phyloP scores from a whole-genome alignment of 2,329 filamentous ascomycete genomes.

The Helminthosporium solani region DNA sequence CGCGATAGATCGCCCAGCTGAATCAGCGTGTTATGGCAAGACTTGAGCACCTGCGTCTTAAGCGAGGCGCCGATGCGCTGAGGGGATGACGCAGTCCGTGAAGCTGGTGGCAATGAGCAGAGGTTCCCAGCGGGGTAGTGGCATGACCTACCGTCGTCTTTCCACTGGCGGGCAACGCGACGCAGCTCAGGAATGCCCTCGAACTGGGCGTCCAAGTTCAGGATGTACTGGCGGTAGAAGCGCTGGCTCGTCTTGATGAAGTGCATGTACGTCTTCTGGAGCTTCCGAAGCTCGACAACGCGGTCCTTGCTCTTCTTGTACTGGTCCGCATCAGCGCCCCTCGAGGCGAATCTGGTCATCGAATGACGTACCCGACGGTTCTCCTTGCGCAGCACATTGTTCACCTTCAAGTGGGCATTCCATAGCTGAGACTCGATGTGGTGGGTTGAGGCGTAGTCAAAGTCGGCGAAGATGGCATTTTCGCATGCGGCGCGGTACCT shows the following conservation, averaged over 20 bases:
- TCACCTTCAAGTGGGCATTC: conserved; percentile 75
- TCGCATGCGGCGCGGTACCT: conserved; percentile 74
- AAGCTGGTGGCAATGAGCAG: conserved; percentile 43
- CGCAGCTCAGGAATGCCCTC: conserved; percentile 59
- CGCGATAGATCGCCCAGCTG: conserved; percentile 87
- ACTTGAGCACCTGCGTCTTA: conserved; percentile 63
- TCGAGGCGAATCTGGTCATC: not conserved
- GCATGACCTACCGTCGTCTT: conserved; percentile 34
- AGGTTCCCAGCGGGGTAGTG: not conserved
- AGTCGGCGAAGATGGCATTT: conserved; percentile 70
- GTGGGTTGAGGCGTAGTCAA: conserved; percentile 62
- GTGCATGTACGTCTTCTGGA: conserved; percentile 76
- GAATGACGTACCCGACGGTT: conserved; percentile 25
- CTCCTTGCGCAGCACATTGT: conserved; percentile 72
- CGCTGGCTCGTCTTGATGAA: conserved; percentile 86
- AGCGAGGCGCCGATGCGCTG: conserved; percentile 51
- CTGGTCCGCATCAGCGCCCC: conserved; percentile 26
- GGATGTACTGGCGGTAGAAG: conserved; percentile 85
- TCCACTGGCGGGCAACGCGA: conserved; percentile 53
- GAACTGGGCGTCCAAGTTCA: conserved; percentile 66
- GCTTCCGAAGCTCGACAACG: conserved; percentile 68
- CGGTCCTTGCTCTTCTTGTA: conserved; percentile 54
- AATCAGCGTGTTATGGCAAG: conserved; percentile 80
- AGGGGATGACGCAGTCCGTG: conserved; percentile 28
- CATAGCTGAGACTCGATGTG: conserved; percentile 73